Evolutionary conservation across 2,329 filamentous ascomycete genomes (phyloP), one percentile per base, ranked within the genome.

Genomic region (Fusarium mexicanum): DNA sequence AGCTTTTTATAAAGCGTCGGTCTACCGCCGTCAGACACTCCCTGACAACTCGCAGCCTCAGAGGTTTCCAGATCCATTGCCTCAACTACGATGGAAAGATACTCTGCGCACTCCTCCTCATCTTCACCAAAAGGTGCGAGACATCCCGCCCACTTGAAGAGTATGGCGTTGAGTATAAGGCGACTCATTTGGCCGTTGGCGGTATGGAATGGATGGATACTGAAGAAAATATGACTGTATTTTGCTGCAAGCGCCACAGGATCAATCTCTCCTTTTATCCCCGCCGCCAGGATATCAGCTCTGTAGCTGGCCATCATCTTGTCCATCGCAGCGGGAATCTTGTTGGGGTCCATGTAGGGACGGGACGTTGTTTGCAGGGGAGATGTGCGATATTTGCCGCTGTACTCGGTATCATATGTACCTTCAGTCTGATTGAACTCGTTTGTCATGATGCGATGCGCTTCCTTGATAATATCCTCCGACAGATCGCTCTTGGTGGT

Each of bases 161-260:
- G 73, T 3, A 83, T 47, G 3, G 76, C 69, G 57, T 83, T 84
- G 0, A 83, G 59, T 8, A 84, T 60, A 7, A 84, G 73, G 1
- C 81, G 76, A 37, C 78, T 81, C 35, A 77, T 72, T 7, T 80
- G 74, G 1, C 81, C 82, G 35, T 84, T 84, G 3, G 81, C 81
- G 40, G 82, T 81, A 7, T 71, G 64, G 31, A 83, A 84, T 3
- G 81, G 82, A 20, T 83, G 80, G 14, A 83, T 82, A 22, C 72
- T 78, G 41, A 81, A 76, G 51, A 84, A 80, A 1, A 63, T 59
- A 18, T 83, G 75, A 33, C 73, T 79, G 22, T 79, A 79, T 35
- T 78, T 76, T 20, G 76, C 76, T 22, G 77, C 78, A 3, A 83
- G 59, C 0, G 71, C 72, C 18, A 77, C 65, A 0, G 81, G 78